Conservation (phyloP, 441 rosid species). For the Rhodomyrtus psidioides region DNA sequence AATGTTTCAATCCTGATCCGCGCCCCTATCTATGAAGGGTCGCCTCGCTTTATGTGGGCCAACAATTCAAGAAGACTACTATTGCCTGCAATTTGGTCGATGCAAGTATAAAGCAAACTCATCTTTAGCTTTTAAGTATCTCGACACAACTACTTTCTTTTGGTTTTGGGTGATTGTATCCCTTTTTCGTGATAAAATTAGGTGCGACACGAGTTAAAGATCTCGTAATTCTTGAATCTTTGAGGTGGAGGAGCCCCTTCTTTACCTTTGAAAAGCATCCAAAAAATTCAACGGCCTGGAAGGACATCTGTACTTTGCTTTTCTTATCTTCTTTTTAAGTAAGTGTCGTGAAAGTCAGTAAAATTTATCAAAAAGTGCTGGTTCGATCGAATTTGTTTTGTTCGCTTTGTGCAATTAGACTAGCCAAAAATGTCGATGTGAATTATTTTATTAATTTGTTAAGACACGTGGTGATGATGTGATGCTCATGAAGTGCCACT, state of each 20-base stretch:
- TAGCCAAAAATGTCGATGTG: too few relatives aligned
- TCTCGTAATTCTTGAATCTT: background rate
- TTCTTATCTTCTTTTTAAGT: accelerated
- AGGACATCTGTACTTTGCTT: background rate
- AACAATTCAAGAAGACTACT: background rate
- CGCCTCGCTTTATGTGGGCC: background rate
- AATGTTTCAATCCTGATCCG: background rate
- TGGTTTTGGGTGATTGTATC: background rate
- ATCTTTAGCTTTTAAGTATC: background rate
- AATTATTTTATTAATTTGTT: too few relatives aligned
- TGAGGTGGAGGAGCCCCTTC: background rate
- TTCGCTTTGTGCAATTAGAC: too few relatives aligned
- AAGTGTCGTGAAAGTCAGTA: too few relatives aligned
- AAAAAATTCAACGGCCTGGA: background rate
- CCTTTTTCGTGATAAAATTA: background rate
- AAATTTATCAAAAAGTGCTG: too few relatives aligned
- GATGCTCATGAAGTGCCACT: too few relatives aligned
- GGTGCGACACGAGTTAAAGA: too few relatives aligned
- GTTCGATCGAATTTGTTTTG: too few relatives aligned
- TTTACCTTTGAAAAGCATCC: background rate
- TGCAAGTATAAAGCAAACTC: background rate
- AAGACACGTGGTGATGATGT: too few relatives aligned
- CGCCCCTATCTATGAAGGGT: background rate
- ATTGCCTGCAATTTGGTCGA: background rate
- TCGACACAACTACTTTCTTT: background rate